Conservation (phyloP, 1,284 basidiomycete genomes). For the Leccinum insolens region DNA sequence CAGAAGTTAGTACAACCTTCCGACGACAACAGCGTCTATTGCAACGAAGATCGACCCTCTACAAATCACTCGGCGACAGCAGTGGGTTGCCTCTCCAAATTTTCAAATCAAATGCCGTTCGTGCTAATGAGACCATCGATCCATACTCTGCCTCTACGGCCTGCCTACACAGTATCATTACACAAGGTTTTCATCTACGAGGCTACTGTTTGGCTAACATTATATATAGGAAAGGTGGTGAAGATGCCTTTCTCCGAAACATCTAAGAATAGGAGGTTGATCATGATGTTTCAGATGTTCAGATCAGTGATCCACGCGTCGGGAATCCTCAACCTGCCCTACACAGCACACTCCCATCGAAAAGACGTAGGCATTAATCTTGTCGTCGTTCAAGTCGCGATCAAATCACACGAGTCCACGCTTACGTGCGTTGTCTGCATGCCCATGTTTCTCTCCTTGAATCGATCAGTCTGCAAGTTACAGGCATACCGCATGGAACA, state of each 20-base stretch:
- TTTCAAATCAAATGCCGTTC: neutral
- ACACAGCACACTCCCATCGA: neutral
- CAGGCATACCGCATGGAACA: neutral
- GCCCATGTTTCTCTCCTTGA: neutral
- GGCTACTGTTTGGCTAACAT: neutral
- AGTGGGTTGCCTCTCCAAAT: neutral
- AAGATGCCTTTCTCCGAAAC: neutral
- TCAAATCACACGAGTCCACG: neutral
- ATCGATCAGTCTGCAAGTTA: neutral
- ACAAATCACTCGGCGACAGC: neutral
- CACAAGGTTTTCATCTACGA: neutral
- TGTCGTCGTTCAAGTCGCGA: neutral
- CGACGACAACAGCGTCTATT: neutral
- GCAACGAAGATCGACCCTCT: neutral
- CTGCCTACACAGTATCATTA: neutral
- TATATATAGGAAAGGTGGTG: neutral
- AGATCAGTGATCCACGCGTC: neutral
- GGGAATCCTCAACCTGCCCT: neutral
- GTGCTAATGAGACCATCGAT: neutral
- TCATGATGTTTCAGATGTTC: neutral
- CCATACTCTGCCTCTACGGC: neutral
- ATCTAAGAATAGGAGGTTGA: neutral
- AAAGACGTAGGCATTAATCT: neutral
- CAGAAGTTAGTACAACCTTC: neutral
- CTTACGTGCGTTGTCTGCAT: neutral